Base-by-base conservation (phyloP, 1,139 yeast genomes). In the Saccharomyces hybrid region DNA sequence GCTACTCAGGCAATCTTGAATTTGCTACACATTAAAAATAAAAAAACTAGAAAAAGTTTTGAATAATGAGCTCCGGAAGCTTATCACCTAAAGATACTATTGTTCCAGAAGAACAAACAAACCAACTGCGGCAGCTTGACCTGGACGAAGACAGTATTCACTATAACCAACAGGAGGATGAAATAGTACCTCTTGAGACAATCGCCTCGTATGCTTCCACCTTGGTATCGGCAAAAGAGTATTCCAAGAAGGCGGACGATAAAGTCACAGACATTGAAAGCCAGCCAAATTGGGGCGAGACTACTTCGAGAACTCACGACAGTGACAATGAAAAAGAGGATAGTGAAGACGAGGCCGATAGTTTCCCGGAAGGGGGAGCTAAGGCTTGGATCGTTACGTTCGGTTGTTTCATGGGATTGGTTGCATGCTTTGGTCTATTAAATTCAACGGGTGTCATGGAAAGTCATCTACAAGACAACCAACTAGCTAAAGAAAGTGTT, bases 401-500 rank as follows among this genome's bases (percentile, higher is more conserved):
- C 2, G 88, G 86, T 1, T 76, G 82, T 9, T 80, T 80, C 61
- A 62, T 80, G 50, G 88, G 88, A 0, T 68, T 82, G 49, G 68
- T 80, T 26, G 78, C 82, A n/a, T 78, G 76, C 52, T 80, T 83
- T 62, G 89, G 89, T 3, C 65, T 82, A 27, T 73, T 81, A 62
- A 84, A 83, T 62, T 70, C 85, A 2, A 69, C 80, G 32, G 88
- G 88, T 54, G 88, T 84, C 1, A 76, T 83, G 48, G 85, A 83
- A 66, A 77, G 84, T 1, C 82, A 82, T 59, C 75, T 84, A 7
- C 73, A 79, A 27, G 65, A 69, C 4, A 76, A 84, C 63, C 86
- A 82, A 61, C 71, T 84, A 50, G 68, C 73, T 3, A 57, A 72
- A 34, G 74, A 74, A 7, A 68, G 74, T 11, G 71, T 81, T 2